Conservation (phyloP, 345 rosid genomes). For the Salix exigua region DNA sequence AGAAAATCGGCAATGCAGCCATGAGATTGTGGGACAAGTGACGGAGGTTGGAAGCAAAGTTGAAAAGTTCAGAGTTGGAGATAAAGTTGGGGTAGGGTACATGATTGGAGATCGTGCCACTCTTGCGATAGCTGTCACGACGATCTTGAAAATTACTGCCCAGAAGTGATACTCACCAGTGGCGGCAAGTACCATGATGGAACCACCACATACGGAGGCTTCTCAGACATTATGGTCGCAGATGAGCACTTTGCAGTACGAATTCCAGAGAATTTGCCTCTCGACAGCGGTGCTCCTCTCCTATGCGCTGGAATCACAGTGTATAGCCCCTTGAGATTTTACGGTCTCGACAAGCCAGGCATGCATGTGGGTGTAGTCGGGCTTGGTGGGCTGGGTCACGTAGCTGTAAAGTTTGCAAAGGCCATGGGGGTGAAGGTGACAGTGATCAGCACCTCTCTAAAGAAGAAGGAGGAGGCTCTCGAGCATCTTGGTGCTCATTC, state of each 20-base stretch:
- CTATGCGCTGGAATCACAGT: not conserved
- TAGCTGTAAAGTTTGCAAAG: not conserved
- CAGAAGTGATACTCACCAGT: not conserved
- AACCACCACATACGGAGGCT: not conserved
- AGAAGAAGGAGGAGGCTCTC: not conserved
- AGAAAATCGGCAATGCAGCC: not conserved
- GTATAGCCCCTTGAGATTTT: not conserved
- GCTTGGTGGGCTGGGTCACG: not conserved
- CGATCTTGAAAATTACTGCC: not conserved
- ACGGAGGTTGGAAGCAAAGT: not conserved
- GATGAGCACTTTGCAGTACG: not conserved
- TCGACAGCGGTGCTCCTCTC: not conserved
- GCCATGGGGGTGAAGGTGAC: not conserved
- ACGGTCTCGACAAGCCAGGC: not conserved
- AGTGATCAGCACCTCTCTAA: not conserved
- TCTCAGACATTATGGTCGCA: not conserved
- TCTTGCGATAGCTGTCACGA: not conserved
- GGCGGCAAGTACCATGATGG: not conserved
- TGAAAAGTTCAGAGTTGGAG: not conserved
- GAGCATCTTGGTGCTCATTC: not conserved
- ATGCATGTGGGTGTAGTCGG: not conserved
- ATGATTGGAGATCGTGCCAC: not conserved
- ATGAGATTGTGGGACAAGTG: not conserved
- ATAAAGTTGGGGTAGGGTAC: not conserved
- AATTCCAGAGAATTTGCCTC: not conserved